Base-by-base conservation (phyloP, 768 basidiomycete species). In the Steccherinum ochraceum region DNA sequence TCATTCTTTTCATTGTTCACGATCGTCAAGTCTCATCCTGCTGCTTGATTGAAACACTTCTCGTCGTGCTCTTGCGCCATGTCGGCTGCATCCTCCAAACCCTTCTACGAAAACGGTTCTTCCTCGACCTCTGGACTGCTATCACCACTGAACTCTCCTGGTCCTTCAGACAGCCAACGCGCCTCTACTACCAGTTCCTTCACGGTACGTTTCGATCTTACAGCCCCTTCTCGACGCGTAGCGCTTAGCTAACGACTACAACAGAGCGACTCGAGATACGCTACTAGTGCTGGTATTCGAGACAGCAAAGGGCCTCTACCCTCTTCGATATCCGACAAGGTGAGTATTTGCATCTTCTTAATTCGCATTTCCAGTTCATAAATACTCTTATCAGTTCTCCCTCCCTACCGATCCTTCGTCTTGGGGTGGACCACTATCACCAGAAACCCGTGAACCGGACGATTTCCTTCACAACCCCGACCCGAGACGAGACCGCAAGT, bases 401-500 rank as follows among this genome's bases (percentile, higher is more conserved):
- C 69, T 88, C 19, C 69, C 80, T 2, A 72, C 81, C 5, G 85
- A 89, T 57, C 84, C 84, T 18, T 72, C 78, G 16, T 66, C 70
- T 12, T 89, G 86, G 86, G 82, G 83, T 18, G 75, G 77, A 19
- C 76, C 78, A 58, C 60, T 85, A 39, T 78, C 74, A 19, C 70
- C 73, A 3, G 75, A 80, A 61, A 54, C 72, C 40, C 68, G 75
- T 20, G 87, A 90, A 56, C 63, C 79, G 4, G 87, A 89, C 61
- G 88, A 90, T 62, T 78, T 78, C 43, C 69, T 90, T 18, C 87
- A 90, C 62, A 79, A 87, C 54, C 87, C 87, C 1, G 73, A 80
- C 51, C 64, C 64, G 0, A 50, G 54, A 24, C 51, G 62, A n/a
- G 62, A 63, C 46, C 52, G 58, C 30, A 65, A 59, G 56, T 56